A percentile compares a stretch with the other conserved stretches of the same genome.
phyloP scores from a whole-genome alignment of 805 yeast species.

The Cyberlindnera nakhonratchasimensis region DNA sequence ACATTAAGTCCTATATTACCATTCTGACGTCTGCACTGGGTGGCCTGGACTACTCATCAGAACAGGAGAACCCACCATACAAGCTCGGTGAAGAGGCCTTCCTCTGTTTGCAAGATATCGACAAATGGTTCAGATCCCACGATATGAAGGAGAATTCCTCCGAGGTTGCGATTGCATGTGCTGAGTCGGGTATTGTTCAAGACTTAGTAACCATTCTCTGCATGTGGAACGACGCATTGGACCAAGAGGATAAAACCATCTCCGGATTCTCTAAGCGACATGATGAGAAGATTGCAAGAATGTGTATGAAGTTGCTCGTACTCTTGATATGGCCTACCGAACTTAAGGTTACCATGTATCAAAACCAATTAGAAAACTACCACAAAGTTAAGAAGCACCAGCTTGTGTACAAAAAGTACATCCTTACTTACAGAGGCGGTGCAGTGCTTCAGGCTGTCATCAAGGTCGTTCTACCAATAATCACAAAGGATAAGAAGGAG shows the following conservation, averaged over 20 bases:
- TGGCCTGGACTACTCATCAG: constrained; percentile 70
- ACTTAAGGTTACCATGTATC: constrained; percentile 46
- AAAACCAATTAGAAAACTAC: constrained; percentile 54
- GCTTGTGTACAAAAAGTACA: constrained; percentile 61
- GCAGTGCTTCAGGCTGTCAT: constrained; percentile 64
- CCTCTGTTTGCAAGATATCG: constrained; percentile 71
- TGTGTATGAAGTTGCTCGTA: constrained; percentile 76
- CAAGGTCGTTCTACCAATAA: constrained; percentile 60
- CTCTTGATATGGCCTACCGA: constrained; percentile 84
- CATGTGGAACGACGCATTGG: constrained; percentile 57
- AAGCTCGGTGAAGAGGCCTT: constrained; percentile 83
- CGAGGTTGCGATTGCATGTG: constrained; percentile 86
- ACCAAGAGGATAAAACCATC: constrained; percentile 21
- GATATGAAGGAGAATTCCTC: constrained; percentile 69
- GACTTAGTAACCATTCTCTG: constrained; percentile 75
- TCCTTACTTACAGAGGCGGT: constrained; percentile 58
- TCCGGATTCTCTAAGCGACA: constrained; percentile 33
- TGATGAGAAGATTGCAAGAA: constrained; percentile 61
- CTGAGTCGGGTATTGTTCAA: constrained; percentile 72
- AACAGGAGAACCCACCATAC: constrained; percentile 50
- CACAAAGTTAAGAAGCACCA: constrained; percentile 66
- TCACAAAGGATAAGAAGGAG: constrained; percentile 47
- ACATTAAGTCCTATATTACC: constrained; percentile 64
- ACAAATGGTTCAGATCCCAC: constrained; percentile 80
- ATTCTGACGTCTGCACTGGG: constrained; percentile 87